phyloP scores from a whole-genome alignment of 192 early-diverging fungal species.

The Coemansia sp. region DNA sequence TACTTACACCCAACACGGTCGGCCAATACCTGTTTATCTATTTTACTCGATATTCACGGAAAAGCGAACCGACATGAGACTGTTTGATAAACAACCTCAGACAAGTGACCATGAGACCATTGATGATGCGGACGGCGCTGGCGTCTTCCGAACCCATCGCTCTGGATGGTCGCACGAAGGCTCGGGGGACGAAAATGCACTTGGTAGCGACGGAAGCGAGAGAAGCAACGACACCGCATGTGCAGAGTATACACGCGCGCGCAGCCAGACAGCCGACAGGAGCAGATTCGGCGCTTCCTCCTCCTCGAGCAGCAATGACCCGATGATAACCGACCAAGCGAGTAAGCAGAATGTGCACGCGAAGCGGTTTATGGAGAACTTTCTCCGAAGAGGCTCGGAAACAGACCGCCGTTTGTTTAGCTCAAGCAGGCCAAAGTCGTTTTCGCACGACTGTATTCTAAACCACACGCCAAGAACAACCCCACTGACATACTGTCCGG shows the following conservation, averaged over 20 bases:
- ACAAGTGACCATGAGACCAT: not conserved
- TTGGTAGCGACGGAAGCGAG: conserved; percentile 3
- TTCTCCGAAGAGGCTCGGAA: conserved; percentile 3
- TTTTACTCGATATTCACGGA: not conserved
- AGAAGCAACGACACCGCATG: conserved; percentile 9
- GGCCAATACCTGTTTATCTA: not conserved
- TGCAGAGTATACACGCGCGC: not conserved
- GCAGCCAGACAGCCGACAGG: conserved; percentile 6
- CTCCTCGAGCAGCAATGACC: not conserved
- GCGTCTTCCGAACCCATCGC: conserved; percentile 8
- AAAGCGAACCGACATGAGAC: not conserved
- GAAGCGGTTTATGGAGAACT: not conserved
- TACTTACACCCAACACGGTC: not conserved
- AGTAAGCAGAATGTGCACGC: not conserved
- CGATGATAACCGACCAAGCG: not conserved
- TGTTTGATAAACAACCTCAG: not conserved
- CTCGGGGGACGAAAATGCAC: not conserved
- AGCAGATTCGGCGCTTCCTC: conserved; percentile 5
- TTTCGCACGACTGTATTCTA: conserved; percentile 38
- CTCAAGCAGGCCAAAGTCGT: conserved; percentile 18
- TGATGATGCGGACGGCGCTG: conserved; percentile 11
- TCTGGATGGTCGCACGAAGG: conserved; percentile 17
- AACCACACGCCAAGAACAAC: not conserved
- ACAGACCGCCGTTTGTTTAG: conserved; percentile 1
- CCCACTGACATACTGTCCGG: not conserved